These are phyloP conservation scores for Magnaporthiopsis rhizophila DNA, from an alignment of 2,329 filamentous ascomycete species.

Conservation along the genomic window DNA sequence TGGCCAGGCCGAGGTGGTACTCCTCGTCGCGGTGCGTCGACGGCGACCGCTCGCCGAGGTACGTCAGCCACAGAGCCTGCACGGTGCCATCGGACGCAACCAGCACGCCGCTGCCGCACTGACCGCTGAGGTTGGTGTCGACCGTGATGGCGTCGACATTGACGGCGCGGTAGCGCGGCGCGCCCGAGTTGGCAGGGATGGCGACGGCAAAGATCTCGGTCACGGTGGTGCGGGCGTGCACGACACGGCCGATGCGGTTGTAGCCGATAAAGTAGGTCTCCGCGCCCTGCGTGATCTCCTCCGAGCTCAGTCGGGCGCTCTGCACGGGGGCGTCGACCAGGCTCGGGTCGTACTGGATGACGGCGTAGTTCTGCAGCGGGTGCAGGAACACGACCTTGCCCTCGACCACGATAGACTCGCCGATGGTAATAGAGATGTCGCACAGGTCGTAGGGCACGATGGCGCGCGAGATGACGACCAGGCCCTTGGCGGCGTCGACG, in stretches of 20 bases:
- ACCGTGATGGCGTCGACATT: constrained; percentile 97
- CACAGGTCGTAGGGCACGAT: constrained; percentile 95
- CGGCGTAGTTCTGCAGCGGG: constrained; percentile 91
- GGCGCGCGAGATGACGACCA: constrained; percentile 88
- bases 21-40: constrained; percentile 83
- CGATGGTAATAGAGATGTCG: constrained; percentile 92
- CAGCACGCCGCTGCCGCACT: constrained; percentile 90
- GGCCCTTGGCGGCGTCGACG: constrained; percentile 92
- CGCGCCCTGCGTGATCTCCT: constrained; percentile 83
- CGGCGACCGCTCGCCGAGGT: constrained; percentile 79
- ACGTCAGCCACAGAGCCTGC: constrained; percentile 93
- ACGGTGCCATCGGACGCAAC: constrained; percentile 85
- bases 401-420: constrained; percentile 89
- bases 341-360: constrained; percentile 88
- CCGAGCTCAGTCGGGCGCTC: constrained; percentile 73
- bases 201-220: constrained; percentile 97
- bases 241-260: constrained; percentile 89
- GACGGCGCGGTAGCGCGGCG: constrained; percentile 86
- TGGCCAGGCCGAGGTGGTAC: constrained; percentile 82
- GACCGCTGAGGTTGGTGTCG: constrained; percentile 81
- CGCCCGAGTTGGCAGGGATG: constrained; percentile 86
- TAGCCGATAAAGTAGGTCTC: constrained; percentile 97
- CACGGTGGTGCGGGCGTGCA: constrained; percentile 87
- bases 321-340: constrained; percentile 92
- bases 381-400: constrained; percentile 95